Conservation (phyloP, 2,329 filamentous ascomycete species). For the Sarocladiaceae sp. region DNA sequence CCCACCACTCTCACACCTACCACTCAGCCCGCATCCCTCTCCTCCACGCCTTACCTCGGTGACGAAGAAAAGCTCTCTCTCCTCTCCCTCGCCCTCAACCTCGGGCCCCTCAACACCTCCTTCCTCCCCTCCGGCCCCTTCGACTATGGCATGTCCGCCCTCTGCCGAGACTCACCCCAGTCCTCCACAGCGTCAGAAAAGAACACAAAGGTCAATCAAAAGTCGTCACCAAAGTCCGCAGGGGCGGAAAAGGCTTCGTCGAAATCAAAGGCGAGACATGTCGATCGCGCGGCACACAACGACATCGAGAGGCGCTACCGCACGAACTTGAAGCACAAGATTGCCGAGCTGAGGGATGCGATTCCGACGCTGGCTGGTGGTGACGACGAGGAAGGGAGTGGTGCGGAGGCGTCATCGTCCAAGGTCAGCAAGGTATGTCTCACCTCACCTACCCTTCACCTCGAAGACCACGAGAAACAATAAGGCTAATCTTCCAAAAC, state of each 20-base stretch:
- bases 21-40: not conserved
- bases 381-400: slow-evolving; percentile 39
- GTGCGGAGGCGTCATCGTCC: slow-evolving; percentile 25
- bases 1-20: not conserved
- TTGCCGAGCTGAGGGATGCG: slow-evolving; percentile 79
- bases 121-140: slow-evolving; percentile 2
- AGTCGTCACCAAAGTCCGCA: not conserved
- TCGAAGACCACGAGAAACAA: slow-evolving; percentile 47
- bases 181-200: not conserved
- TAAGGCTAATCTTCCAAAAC: not conserved
- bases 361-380: slow-evolving; percentile 69
- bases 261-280: slow-evolving; percentile 2
- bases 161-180: slow-evolving; percentile 1
- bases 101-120: not conserved
- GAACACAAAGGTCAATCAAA: not conserved
- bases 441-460: slow-evolving; percentile 69
- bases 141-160: slow-evolving; percentile 2
- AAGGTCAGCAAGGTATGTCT: slow-evolving; percentile 64
- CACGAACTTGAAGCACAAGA: slow-evolving; percentile 93
- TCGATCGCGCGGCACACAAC: slow-evolving; percentile 64
- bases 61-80: slow-evolving; percentile 7
- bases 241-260: not conserved
- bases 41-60: slow-evolving; percentile 2
- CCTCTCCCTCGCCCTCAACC: slow-evolving; percentile 5
- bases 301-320: slow-evolving; percentile 95